phyloP scores from a whole-genome alignment of 257 asterid genomes.

The Capsicum baccatum region DNA sequence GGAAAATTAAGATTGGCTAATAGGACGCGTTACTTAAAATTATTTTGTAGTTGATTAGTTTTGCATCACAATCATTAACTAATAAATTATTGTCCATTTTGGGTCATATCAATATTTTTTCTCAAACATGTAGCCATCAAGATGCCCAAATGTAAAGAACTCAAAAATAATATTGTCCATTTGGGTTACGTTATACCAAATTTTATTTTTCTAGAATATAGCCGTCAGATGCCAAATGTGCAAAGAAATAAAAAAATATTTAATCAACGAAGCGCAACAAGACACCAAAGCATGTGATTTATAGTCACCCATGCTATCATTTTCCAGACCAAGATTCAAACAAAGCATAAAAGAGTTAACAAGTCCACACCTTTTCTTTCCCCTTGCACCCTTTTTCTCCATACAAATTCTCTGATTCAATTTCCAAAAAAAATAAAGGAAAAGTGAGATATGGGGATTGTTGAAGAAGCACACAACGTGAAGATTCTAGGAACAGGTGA shows the following conservation, averaged over 20 bases:
- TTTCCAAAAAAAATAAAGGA: background rate
- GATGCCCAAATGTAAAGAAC: background rate
- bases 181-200: background rate
- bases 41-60: background rate
- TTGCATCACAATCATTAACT: background rate
- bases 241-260: background rate
- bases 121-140: background rate
- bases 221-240: constrained; percentile 10
- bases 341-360: background rate
- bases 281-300: constrained; percentile 35
- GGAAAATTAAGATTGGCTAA: background rate
- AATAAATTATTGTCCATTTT: background rate
- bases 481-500: constrained; percentile 62
- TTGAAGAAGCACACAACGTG: constrained; percentile 78
- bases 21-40: background rate
- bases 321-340: constrained; percentile 12
- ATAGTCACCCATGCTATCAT: constrained; percentile 29
- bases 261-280: background rate
- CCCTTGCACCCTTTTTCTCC: background rate
- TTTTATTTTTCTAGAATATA: background rate
- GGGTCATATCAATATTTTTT: background rate
- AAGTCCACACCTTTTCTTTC: background rate
- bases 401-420: background rate
- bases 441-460: constrained; percentile 48
- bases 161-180: background rate